Percentiles rank a stretch among this genome's conserved stretches.
Evolutionary conservation across 164 flowering plant genomes (phyloP).

Genomic region (Protea cynaroides): DNA sequence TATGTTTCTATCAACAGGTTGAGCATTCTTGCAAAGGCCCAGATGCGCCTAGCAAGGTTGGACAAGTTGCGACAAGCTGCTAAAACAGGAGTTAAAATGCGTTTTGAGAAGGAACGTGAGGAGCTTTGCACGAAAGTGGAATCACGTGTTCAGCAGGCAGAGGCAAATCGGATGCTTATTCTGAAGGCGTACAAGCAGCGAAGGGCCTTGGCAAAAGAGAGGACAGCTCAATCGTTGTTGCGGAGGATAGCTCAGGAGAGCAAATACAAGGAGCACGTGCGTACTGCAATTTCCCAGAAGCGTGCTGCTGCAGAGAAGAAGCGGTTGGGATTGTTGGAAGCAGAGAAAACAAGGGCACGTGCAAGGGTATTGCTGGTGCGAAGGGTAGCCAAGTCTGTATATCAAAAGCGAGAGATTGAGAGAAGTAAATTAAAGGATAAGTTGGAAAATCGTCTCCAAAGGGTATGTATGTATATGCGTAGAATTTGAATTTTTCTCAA

Average conservation of each 20-base stretch:
- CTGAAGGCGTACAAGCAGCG: constrained; percentile 64
- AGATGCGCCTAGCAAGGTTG: constrained; percentile 75
- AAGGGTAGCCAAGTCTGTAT: constrained; percentile 65
- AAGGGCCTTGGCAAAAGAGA: constrained; percentile 68
- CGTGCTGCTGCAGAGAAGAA: constrained; percentile 93
- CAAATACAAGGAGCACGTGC: constrained; percentile 74
- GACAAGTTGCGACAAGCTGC: constrained; percentile 92
- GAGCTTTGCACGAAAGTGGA: constrained; percentile 73
- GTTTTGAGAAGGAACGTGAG: constrained; percentile 62
- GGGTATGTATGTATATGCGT: constrained; percentile 43
- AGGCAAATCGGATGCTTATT: constrained; percentile 74
- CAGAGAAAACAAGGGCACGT: constrained; percentile 73
- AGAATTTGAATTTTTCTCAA: neutral
- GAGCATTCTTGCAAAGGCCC: constrained; percentile 69
- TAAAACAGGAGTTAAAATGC: constrained; percentile 63
- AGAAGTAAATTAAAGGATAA: constrained; percentile 63
- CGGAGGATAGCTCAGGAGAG: constrained; percentile 65
- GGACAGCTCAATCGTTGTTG: constrained; percentile 63
- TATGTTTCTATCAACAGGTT: constrained; percentile 40
- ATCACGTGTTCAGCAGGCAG: constrained; percentile 79
- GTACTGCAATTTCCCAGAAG: constrained; percentile 75
- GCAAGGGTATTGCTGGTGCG: constrained; percentile 64
- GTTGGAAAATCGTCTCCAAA: constrained; percentile 77
- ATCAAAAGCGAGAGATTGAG: constrained; percentile 69
- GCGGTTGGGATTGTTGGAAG: constrained; percentile 74